Percentiles rank a stretch among this genome's conserved stretches.
Evolutionary conservation across 805 yeast species (phyloP).

Genomic region (Debaryomyces maramus): DNA sequence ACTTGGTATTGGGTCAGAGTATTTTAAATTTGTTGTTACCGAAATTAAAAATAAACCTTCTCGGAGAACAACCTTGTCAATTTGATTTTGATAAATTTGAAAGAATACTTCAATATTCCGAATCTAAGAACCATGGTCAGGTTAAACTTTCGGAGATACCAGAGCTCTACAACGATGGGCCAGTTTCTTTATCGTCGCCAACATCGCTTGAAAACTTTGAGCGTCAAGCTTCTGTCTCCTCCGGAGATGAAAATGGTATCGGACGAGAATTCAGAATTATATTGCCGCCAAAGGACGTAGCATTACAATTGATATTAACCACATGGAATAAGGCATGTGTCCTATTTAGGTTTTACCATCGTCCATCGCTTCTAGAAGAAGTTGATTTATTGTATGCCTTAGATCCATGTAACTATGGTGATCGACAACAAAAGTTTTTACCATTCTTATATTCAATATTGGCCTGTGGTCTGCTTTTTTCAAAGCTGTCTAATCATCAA

Average conservation of each 20-base stretch:
- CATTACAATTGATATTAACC: constrained; percentile 66
- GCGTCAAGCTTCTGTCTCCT: constrained; percentile 14
- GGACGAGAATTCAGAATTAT: constrained; percentile 59
- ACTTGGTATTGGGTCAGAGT: constrained; percentile 32
- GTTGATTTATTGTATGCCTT: constrained; percentile 73
- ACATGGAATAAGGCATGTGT: constrained; percentile 89
- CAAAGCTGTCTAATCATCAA: constrained; percentile 36
- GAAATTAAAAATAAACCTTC: constrained; percentile 31
- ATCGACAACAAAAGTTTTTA: constrained; percentile 69
- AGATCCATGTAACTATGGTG: constrained; percentile 70
- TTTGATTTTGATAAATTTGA: constrained; percentile 38
- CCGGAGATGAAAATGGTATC: constrained; percentile 23
- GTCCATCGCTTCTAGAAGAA: constrained; percentile 76
- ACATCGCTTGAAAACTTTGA: constrained; percentile 8
- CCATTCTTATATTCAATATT: constrained; percentile 84
- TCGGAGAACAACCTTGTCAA: constrained; percentile 28
- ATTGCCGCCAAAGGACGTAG: constrained; percentile 73
- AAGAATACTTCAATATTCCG: constrained; percentile 21
- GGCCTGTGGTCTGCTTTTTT: constrained; percentile 83
- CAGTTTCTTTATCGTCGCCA: constrained; percentile 18
- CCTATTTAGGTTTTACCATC: constrained; percentile 78
- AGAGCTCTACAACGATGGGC: constrained; percentile 28
- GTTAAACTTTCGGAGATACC: constrained; percentile 26
- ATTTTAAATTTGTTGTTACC: constrained; percentile 37
- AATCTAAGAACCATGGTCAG: constrained; percentile 15